These are phyloP conservation scores for Ichthyophthirius multifiliis DNA, from an alignment of 169 alveolate genomes.

Conservation along the genomic window DNA sequence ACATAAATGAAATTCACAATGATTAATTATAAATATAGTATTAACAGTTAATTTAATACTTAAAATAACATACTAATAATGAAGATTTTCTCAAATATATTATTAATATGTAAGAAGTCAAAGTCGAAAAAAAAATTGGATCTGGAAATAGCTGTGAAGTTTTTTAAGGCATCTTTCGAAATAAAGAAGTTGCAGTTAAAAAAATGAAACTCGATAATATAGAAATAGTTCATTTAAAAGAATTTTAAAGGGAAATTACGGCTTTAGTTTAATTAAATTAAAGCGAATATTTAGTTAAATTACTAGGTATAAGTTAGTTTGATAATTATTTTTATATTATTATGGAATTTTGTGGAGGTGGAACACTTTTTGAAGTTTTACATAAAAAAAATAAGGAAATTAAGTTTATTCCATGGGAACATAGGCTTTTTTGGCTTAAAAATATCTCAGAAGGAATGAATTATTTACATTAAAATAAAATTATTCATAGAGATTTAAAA, in stretches of 20 bases:
- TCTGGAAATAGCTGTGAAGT: conserved; percentile 69
- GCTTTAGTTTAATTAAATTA: conserved; percentile 64
- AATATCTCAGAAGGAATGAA: conserved; percentile 65
- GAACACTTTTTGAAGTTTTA: conserved; percentile 73
- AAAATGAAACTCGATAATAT: conserved; percentile 50
- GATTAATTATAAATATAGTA: too few relatives aligned
- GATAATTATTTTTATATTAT: conserved; percentile 58
- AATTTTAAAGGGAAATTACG: conserved; percentile 76
- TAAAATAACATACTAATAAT: too few relatives aligned
- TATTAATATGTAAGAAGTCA: too few relatives aligned
- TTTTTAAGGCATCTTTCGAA: conserved; percentile 66
- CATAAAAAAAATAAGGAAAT: conserved; percentile 60
- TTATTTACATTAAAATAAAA: conserved; percentile 61
- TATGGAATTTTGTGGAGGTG: conserved; percentile 84
- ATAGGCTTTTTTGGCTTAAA: conserved; percentile 32
- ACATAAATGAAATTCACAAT: too few relatives aligned
- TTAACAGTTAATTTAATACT: too few relatives aligned
- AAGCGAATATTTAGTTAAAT: conserved; percentile 76
- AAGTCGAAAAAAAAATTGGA: too few relatives aligned
- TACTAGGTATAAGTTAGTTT: conserved; percentile 76
- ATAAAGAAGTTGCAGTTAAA: conserved; percentile 80
- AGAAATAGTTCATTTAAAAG: conserved; percentile 57
- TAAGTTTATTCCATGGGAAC: conserved; percentile 47
- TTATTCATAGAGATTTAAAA: conserved; percentile 74
- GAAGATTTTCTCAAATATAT: too few relatives aligned